Base-by-base conservation (phyloP, 1,284 basidiomycete genomes). In the Ganoderma multipileum region DNA sequence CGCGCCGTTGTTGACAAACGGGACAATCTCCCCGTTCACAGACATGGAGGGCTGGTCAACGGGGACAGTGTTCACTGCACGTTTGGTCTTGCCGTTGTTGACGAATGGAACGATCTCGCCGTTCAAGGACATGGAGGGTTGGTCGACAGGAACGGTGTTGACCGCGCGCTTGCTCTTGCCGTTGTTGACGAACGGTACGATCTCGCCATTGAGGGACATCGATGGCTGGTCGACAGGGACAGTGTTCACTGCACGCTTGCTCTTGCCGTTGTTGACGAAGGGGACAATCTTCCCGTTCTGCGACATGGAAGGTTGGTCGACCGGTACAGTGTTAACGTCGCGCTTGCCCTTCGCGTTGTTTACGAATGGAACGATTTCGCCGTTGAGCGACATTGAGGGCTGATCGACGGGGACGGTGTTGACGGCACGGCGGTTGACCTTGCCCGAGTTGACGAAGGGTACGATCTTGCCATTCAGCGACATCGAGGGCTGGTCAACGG, bases 401-500 rank as follows among this genome's bases (percentile, higher is more conserved):
- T 68, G 68, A 50, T 78, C 75, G 14, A 77, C 83, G 8, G 83
- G 83, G 42, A 81, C 78, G 44, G 71, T 70, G 61, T 74, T 76
- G 39, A 41, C 33, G 30, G 61, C 60, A 11, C 36, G 47, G 14
- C 41, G 33, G 50, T 61, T 62, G 38, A 62, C 44, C 61, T 57
- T 47, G 62, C 61, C 66, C 11, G 66, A 73, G 76, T 58, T 70
- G 42, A 33, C 63, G 68, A 67, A 79, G 70, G 30, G 67, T 50
- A 67, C 78, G 76, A 67, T 65, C 67, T 68, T 16, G 67, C 71
- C 44, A 74, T 73, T 62, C n/a, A 67, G 65, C 7, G 76, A 70
- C 74, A 74, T 79, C 42, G 78, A 72, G 26, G 76, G 68, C 28
- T 67, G 68, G 62, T 78, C 75, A 7, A 77, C 83, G 6, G 83